These are phyloP conservation scores for Jacaranda copaia DNA, from an alignment of 257 asterid species.

Conservation along the genomic window DNA sequence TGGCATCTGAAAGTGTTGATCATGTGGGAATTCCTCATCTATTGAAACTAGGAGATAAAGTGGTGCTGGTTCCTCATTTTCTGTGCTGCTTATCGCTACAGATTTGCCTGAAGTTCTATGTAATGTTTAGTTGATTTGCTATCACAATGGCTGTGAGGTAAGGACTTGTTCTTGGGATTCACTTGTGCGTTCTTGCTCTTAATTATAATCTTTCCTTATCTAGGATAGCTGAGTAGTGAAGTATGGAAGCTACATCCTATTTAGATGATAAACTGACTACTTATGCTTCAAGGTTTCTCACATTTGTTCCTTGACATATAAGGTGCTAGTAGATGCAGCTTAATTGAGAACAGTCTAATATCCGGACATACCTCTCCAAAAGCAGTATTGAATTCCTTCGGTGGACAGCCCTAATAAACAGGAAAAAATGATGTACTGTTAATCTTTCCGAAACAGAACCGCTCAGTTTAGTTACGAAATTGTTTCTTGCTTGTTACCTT, in stretches of 20 bases:
- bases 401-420: constrained; percentile 74
- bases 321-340: constrained; percentile 35
- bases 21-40: neutral
- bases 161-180: constrained; percentile 2
- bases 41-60: neutral
- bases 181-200: neutral
- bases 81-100: neutral
- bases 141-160: neutral
- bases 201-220: neutral
- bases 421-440: constrained; percentile 29
- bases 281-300: constrained; percentile 19
- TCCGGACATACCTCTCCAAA: constrained; percentile 86
- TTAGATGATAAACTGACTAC: constrained; percentile 28
- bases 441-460: constrained; percentile 26
- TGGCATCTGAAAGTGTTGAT: neutral
- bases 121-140: neutral
- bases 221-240: constrained; percentile 12
- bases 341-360: constrained; percentile 21
- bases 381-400: constrained; percentile 86
- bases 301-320: constrained; percentile 11
- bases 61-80: neutral
- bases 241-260: constrained; percentile 9
- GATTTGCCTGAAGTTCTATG: neutral
- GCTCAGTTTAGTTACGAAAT: constrained; percentile 9
- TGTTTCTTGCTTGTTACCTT: constrained; percentile 59